Evolutionary conservation across 352 stramenopile genomes (phyloP).

Genomic region (Pythium dissimile): DNA sequence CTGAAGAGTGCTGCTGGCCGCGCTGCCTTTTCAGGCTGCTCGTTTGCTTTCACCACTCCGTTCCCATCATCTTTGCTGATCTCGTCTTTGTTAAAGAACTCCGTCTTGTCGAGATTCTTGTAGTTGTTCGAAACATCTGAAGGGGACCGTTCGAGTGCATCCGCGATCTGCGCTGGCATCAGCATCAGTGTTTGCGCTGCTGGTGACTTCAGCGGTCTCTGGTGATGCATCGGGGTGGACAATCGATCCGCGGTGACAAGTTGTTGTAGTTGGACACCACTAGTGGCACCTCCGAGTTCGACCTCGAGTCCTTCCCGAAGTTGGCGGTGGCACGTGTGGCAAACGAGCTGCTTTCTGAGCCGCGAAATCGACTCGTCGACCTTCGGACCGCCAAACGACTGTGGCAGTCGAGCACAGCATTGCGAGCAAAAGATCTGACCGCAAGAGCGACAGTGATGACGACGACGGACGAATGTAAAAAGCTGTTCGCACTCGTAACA

Average conservation of each 20-base stretch:
- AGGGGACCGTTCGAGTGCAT: constrained; percentile 59
- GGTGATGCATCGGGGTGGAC: constrained; percentile 13
- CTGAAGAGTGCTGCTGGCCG: constrained; percentile 57
- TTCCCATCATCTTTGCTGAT: constrained; percentile 55
- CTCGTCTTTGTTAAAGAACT: constrained; percentile 78
- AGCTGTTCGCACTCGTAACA: constrained; percentile 83
- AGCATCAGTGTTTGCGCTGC: constrained; percentile 58
- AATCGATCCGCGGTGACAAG: constrained; percentile 8
- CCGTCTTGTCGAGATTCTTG: constrained; percentile 58
- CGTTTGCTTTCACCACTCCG: constrained; percentile 30
- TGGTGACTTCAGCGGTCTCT: constrained; percentile 26
- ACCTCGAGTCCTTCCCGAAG: constrained; percentile 79
- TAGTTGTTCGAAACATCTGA: constrained; percentile 51
- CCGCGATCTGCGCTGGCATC: constrained; percentile 72
- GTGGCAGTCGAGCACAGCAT: constrained; percentile 70
- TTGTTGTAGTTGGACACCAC: constrained; percentile 6
- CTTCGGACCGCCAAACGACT: constrained; percentile 73
- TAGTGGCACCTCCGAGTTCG: constrained; percentile 36
- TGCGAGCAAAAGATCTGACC: constrained; percentile 85
- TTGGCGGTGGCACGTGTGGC: constrained; percentile 78
- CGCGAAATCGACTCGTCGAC: constrained; percentile 75
- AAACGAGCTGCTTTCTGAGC: constrained; percentile 82
- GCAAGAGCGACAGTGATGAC: constrained; percentile 82
- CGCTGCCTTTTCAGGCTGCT: constrained; percentile 48
- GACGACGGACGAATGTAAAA: constrained; percentile 78